A percentile compares a stretch with the other conserved stretches of the same genome.
Evolutionary conservation across 345 rosid genomes (phyloP).

Genomic region (Eucalyptus coolabah): DNA sequence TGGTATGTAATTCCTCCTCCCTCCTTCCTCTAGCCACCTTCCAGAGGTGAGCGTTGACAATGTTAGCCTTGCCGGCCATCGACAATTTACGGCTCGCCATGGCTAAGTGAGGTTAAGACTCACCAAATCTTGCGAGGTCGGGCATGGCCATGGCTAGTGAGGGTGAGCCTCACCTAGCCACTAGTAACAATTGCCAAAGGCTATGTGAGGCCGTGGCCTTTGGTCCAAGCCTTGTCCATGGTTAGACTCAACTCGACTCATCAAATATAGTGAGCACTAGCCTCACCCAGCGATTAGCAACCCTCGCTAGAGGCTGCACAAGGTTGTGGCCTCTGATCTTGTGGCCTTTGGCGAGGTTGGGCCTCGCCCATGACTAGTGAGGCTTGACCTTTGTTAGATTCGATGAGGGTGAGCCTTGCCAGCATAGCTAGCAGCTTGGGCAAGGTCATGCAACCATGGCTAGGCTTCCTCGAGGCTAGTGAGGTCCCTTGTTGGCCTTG

Average conservation of each 20-base stretch:
- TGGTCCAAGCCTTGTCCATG: fast-evolving
- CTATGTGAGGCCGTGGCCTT: too few relatives aligned
- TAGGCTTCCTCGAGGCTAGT: too few relatives aligned
- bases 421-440: fast-evolving
- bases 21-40: fast-evolving
- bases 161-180: fast-evolving
- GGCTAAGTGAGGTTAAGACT: too few relatives aligned
- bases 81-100: too few relatives aligned
- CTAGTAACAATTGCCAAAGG: fast-evolving
- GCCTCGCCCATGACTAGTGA: fast-evolving
- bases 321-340: fast-evolving
- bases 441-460: too few relatives aligned
- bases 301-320: fast-evolving
- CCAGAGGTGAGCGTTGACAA: too few relatives aligned
- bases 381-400: fast-evolving
- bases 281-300: fast-evolving
- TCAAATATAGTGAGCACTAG: fast-evolving
- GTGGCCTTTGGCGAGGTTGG: too few relatives aligned
- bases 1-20: too few relatives aligned
- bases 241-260: fast-evolving
- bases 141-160: too few relatives aligned
- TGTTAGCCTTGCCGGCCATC: fast-evolving
- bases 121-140: fast-evolving
- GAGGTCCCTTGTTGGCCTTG: fast-evolving
- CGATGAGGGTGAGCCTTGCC: too few relatives aligned